phyloP scores from a whole-genome alignment of 345 rosid species.

The Eucalyptus tenuipes region DNA sequence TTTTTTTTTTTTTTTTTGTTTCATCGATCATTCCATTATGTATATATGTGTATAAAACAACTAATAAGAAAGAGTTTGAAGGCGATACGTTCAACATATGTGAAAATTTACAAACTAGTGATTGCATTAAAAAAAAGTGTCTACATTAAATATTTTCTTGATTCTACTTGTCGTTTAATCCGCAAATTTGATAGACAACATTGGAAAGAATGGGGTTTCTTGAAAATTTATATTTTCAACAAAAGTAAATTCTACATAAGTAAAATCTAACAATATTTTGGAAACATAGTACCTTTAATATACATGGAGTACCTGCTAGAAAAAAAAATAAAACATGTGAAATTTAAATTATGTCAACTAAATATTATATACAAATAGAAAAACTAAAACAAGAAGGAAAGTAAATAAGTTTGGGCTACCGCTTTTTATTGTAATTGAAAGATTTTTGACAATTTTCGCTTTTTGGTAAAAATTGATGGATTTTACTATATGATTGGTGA shows the following conservation, averaged over 20 bases:
- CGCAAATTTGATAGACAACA: not conserved
- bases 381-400: not conserved
- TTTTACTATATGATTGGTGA: not conserved
- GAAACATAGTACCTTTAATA: not conserved
- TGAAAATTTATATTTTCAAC: not conserved
- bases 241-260: not conserved
- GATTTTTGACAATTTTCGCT: not conserved
- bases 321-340: not conserved
- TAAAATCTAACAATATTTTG: not conserved
- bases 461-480: not conserved
- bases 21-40: not conserved
- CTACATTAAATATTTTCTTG: not conserved
- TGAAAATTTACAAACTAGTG: not conserved
- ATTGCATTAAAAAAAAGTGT: not conserved
- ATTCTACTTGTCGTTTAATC: not conserved
- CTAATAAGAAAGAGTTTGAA: not conserved
- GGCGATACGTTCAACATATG: not conserved
- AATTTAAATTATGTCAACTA: not conserved
- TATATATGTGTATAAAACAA: not conserved
- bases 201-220: not conserved
- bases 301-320: not conserved
- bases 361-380: not conserved
- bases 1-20: not conserved
- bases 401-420: not conserved
- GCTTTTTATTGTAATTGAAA: not conserved